Conservation (phyloP, 2,329 filamentous ascomycete species). For the Epichloe hybrida region DNA sequence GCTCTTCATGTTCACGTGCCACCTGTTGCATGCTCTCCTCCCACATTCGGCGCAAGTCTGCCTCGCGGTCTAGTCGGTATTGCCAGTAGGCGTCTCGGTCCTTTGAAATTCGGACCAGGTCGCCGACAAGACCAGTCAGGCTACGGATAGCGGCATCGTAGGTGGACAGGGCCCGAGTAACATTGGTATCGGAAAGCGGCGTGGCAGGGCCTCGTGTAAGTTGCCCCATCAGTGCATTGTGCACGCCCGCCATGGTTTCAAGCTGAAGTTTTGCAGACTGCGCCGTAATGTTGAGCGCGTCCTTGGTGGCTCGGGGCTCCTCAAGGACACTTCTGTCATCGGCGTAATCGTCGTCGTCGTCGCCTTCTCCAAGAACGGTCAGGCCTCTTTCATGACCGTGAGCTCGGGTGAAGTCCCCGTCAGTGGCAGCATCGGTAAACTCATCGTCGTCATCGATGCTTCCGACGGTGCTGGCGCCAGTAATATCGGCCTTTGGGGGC, state of each 20-base stretch:
- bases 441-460: no score
- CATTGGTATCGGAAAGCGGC: constrained; percentile 61
- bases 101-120: constrained; percentile 80
- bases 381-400: no score
- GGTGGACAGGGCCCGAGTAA: constrained; percentile 64
- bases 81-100: constrained; percentile 97
- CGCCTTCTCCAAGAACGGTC: no score
- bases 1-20: constrained; percentile 83
- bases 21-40: constrained; percentile 98
- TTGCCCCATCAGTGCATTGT: constrained; percentile 65
- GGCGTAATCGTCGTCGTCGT: constrained; percentile 26
- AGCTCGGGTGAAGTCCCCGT: no score
- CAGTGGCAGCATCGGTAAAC: no score
- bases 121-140: constrained; percentile 69
- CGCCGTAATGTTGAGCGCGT: constrained; percentile 93
- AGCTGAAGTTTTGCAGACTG: constrained; percentile 89
- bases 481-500: no score
- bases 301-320: constrained; percentile 61
- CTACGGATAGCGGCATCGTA: constrained; percentile 87
- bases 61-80: constrained; percentile 81
- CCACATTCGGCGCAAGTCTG: constrained; percentile 89
- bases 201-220: constrained; percentile 51
- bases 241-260: constrained; percentile 77
- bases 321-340: constrained; percentile 68
- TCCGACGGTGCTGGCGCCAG: no score